phyloP scores from a whole-genome alignment of 177 flowering plant genomes.

The Vitis hybrid region DNA sequence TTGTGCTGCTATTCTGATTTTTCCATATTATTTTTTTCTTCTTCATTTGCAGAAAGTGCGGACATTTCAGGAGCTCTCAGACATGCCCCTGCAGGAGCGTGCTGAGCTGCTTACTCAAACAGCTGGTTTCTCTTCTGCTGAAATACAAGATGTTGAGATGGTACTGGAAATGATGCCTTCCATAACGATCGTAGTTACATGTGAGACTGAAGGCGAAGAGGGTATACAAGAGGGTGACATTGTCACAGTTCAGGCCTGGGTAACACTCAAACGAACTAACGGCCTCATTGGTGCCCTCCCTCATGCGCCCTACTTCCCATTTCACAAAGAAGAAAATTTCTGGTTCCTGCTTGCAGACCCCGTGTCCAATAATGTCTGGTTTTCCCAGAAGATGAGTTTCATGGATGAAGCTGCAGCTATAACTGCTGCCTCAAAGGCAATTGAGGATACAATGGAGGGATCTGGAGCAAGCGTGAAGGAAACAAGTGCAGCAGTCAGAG shows the following conservation, averaged over 20 bases:
- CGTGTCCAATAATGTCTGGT: slow-evolving; percentile 76
- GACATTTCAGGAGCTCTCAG: slow-evolving; percentile 70
- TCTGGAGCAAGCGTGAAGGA: slow-evolving; percentile 66
- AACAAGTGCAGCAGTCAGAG: slow-evolving; percentile 52
- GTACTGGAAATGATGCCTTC: slow-evolving; percentile 90
- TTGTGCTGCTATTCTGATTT: not conserved
- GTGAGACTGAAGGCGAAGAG: slow-evolving; percentile 94
- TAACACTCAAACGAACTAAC: slow-evolving; percentile 65
- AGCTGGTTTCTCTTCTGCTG: slow-evolving; percentile 69
- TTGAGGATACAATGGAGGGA: slow-evolving; percentile 70
- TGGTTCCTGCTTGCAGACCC: slow-evolving; percentile 68
- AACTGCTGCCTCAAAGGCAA: slow-evolving; percentile 43
- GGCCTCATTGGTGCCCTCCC: slow-evolving; percentile 80
- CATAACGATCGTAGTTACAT: slow-evolving; percentile 57
- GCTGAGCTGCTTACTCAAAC: slow-evolving; percentile 62
- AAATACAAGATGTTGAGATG: slow-evolving; percentile 69
- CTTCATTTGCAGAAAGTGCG: slow-evolving; percentile 68
- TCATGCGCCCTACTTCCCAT: slow-evolving; percentile 82
- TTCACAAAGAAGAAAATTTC: slow-evolving; percentile 75
- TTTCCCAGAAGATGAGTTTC: slow-evolving; percentile 77
- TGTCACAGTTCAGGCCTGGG: slow-evolving; percentile 86
- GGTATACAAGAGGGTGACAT: slow-evolving; percentile 93
- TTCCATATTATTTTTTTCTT: not conserved
- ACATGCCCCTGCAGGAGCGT: slow-evolving; percentile 65
- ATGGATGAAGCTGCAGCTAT: slow-evolving; percentile 70